phyloP scores from a whole-genome alignment of 169 alveolate genomes.

The Eimeria acervulina region DNA sequence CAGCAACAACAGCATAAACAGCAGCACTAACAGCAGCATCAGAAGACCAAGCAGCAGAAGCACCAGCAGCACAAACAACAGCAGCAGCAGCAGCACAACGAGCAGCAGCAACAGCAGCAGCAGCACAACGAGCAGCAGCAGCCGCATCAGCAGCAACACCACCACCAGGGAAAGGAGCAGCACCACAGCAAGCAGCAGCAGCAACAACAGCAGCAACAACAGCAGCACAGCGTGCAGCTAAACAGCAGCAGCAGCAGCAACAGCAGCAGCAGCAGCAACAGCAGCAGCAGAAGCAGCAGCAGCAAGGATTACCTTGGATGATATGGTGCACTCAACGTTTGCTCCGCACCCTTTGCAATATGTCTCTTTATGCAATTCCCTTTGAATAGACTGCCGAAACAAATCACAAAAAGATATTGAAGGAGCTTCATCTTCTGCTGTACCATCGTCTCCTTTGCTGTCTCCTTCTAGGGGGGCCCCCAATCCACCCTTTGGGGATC shows the following conservation, averaged over 20 bases:
- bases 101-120: not conserved
- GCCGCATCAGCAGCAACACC: not conserved
- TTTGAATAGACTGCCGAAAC: not conserved
- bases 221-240: not conserved
- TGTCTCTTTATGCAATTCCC: not conserved
- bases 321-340: not conserved
- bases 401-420: constrained; percentile 19
- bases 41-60: not conserved
- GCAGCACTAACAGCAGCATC: not conserved
- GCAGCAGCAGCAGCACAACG: not conserved
- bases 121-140: not conserved
- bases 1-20: not conserved
- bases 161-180: not conserved
- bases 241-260: not conserved
- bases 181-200: not conserved
- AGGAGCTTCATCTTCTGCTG: not conserved
- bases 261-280: constrained; percentile 33
- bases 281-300: constrained; percentile 32
- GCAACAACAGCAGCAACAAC: not conserved
- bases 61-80: not conserved
- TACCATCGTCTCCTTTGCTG: not conserved
- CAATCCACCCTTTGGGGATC: not conserved
- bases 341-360: constrained; percentile 50
- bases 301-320: not conserved
- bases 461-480: not conserved